A percentile compares a stretch with the other conserved stretches of the same genome.
These are phyloP conservation scores for Fusarium miscanthi DNA, from an alignment of 2,329 filamentous ascomycete genomes.

Conservation along the genomic window DNA sequence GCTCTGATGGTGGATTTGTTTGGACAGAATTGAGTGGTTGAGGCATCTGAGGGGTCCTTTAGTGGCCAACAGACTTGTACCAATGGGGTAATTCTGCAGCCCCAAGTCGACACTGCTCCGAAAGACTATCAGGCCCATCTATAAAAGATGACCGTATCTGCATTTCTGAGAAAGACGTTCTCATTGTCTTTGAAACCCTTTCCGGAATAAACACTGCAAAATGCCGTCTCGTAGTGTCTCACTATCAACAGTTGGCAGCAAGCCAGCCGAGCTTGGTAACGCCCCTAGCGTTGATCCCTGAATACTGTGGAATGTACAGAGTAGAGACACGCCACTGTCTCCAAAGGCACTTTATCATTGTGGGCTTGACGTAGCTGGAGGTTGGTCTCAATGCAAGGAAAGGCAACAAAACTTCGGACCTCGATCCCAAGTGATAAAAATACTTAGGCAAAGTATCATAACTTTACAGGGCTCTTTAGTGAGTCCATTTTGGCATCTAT, in stretches of 20 bases:
- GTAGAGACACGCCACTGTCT: constrained; percentile 29
- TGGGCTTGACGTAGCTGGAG: constrained; percentile 26
- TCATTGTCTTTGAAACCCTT: constrained; percentile 20
- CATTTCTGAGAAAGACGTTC: constrained; percentile 23
- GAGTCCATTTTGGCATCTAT: too few species aligned
- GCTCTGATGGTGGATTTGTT: constrained; percentile 18
- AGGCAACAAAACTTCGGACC: too few species aligned
- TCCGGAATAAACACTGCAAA: constrained; percentile 27
- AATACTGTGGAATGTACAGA: constrained; percentile 22
- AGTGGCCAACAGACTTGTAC: constrained; percentile 24
- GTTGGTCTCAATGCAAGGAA: neutral
- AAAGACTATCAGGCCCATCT: neutral
- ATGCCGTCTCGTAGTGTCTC: constrained; percentile 29
- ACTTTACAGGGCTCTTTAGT: too few species aligned
- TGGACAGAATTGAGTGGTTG: constrained; percentile 8
- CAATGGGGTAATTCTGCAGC: constrained; percentile 29
- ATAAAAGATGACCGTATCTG: constrained; percentile 19
- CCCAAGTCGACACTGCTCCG: constrained; percentile 12
- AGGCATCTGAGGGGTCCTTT: constrained; percentile 21
- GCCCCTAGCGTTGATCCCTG: constrained; percentile 33
- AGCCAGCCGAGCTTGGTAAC: constrained; percentile 38
- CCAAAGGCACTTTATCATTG: constrained; percentile 7
- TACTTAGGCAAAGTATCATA: too few species aligned
- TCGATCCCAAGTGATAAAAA: too few species aligned
- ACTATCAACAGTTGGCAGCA: constrained; percentile 7